Evolutionary conservation across 176 grass and related monocot genomes (phyloP).

Genomic region (Aegilops bicornis): DNA sequence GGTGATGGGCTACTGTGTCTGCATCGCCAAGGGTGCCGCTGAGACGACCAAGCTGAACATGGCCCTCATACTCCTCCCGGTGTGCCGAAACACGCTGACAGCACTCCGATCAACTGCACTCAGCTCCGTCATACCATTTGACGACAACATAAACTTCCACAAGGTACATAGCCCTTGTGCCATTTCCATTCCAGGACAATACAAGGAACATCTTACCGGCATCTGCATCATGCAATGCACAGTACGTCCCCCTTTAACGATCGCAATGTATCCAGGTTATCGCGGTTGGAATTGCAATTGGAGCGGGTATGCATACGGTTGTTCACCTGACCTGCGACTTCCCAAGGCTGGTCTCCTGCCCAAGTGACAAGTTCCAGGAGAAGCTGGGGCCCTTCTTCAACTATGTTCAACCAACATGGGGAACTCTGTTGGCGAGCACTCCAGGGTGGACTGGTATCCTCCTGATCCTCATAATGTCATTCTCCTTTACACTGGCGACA

Average conservation of each 20-base stretch:
- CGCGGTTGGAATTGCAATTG: conserved; percentile 59
- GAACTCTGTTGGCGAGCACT: conserved; percentile 45
- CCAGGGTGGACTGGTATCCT: conserved; percentile 86
- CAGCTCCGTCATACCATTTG: conserved; percentile 64
- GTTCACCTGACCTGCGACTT: conserved; percentile 81
- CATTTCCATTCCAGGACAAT: neutral
- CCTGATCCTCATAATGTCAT: conserved; percentile 86
- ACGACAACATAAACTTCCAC: conserved; percentile 99
- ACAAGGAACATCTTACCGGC: neutral
- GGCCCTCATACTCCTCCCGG: conserved; percentile 89
- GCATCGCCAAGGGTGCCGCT: conserved; percentile 83
- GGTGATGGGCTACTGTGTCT: conserved; percentile 95
- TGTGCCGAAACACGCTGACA: conserved; percentile 90
- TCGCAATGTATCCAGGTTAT: conserved; percentile 45
- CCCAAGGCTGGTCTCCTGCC: conserved; percentile 73
- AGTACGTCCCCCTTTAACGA: neutral
- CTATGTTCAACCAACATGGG: conserved; percentile 64
- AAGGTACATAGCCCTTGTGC: conserved; percentile 43
- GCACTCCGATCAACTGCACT: conserved; percentile 65
- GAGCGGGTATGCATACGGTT: conserved; percentile 60
- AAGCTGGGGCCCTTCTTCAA: conserved; percentile 72
- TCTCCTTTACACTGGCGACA: conserved; percentile 90
- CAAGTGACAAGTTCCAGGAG: conserved; percentile 55
- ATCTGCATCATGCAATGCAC: neutral
- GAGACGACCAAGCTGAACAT: conserved; percentile 97